Evolutionary conservation across 768 basidiomycete species (phyloP).

Genomic region (Suillus decipiens): DNA sequence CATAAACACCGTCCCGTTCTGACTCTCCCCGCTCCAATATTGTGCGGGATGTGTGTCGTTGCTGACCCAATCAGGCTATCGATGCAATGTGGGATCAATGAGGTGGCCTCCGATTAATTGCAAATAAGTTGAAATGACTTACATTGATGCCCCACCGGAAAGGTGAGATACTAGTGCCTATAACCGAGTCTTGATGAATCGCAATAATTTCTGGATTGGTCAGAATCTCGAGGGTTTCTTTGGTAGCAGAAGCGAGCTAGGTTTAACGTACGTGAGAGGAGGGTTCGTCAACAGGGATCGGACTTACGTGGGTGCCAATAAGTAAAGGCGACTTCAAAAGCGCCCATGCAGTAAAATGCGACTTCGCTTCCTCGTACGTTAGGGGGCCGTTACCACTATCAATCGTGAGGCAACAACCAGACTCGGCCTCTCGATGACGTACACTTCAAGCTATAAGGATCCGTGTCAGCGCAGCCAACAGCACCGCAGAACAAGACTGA

Average conservation of each 20-base stretch:
- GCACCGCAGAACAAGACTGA: slow-evolving; percentile 30
- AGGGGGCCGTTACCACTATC: slow-evolving; percentile 63
- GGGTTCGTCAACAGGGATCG: not conserved
- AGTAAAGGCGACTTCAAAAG: slow-evolving; percentile 69
- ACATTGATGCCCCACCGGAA: slow-evolving; percentile 73
- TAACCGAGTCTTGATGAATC: slow-evolving; percentile 67
- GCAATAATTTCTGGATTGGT: slow-evolving; percentile 66
- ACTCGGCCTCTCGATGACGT: slow-evolving; percentile 19
- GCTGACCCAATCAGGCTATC: slow-evolving; percentile 39
- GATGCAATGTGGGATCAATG: not conserved
- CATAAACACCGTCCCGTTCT: slow-evolving; percentile 70
- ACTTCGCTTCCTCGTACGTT: slow-evolving; percentile 62
- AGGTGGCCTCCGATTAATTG: not conserved
- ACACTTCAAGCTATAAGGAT: slow-evolving; percentile 54
- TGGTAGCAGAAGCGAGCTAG: slow-evolving; percentile 52
- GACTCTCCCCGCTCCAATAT: slow-evolving; percentile 68
- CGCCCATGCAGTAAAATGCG: slow-evolving; percentile 75
- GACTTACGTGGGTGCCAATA: slow-evolving; percentile 57
- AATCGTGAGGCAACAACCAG: slow-evolving; percentile 8
- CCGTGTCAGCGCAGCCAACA: slow-evolving; percentile 1
- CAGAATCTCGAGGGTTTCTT: slow-evolving; percentile 55
- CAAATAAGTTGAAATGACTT: slow-evolving; percentile 22
- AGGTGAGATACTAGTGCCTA: slow-evolving; percentile 62
- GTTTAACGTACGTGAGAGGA: not conserved
- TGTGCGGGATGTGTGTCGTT: slow-evolving; percentile 59